A percentile compares a stretch with the other conserved stretches of the same genome.
phyloP scores from a whole-genome alignment of 2,329 filamentous ascomycete species.

The Sphaerulina vaccinii region DNA sequence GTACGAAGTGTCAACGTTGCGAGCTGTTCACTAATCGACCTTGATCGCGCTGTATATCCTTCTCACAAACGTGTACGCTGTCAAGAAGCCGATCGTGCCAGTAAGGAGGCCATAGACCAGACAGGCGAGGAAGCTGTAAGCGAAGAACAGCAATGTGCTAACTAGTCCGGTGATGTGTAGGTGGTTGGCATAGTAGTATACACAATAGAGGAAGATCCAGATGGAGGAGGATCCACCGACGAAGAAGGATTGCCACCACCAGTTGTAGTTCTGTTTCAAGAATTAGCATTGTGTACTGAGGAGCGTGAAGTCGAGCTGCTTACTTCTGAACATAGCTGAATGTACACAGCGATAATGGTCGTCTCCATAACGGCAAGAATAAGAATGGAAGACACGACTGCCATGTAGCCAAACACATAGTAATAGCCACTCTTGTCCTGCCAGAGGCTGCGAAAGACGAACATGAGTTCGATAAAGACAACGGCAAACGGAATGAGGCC shows the following conservation, averaged over 20 bases:
- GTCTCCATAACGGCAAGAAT: conserved; percentile 78
- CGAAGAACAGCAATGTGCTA: conserved; percentile 78
- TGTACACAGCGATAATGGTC: conserved; percentile 78
- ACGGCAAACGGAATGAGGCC: conserved; percentile 82
- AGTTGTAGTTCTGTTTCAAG: conserved; percentile 67
- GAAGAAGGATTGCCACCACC: conserved; percentile 89
- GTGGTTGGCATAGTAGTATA: conserved; percentile 80
- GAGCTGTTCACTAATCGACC: conserved; percentile 37
- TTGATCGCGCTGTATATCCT: conserved; percentile 65
- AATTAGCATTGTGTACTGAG: conserved; percentile 16
- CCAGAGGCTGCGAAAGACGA: conserved; percentile 84
- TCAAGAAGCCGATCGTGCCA: conserved; percentile 80
- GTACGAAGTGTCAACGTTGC: neutral
- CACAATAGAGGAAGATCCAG: conserved; percentile 80
- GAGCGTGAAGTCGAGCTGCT: conserved; percentile 18
- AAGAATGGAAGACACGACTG: conserved; percentile 69
- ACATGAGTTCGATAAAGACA: conserved; percentile 82
- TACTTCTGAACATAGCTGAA: conserved; percentile 75
- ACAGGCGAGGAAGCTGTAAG: conserved; percentile 79
- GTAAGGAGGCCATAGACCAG: conserved; percentile 76
- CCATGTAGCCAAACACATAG: conserved; percentile 85
- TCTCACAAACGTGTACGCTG: conserved; percentile 78
- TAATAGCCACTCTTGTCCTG: conserved; percentile 90
- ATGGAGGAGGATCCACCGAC: conserved; percentile 72
- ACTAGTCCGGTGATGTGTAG: conserved; percentile 79